Evolutionary conservation across 495 filamentous ascomycete species (phyloP), one percentile per base, ranked within the genome.

Genomic region (Penicillium coffeae): DNA sequence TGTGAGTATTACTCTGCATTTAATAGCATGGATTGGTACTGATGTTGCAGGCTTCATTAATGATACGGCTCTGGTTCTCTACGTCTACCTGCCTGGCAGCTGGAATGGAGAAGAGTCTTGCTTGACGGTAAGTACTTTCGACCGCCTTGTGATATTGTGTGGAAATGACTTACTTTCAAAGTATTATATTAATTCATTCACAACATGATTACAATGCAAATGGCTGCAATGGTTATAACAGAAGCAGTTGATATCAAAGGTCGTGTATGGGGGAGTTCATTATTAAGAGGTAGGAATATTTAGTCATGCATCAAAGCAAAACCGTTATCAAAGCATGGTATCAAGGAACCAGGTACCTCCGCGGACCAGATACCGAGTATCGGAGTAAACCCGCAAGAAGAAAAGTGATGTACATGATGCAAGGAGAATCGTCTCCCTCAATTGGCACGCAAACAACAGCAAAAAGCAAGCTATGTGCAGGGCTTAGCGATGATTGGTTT

Each of bases 1-100:
- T 96, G 91, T 78, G 47, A 66, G 76, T 75, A 33, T 40, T n/a
- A 6, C 36, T 14, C 14, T 32, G 1, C 7, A 8, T 15, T 32
- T 1, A 12, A 12, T 8, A 9, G 3, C n/a, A 1, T 36, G n/a
- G 3, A 6, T 16, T n/a, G n/a, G 19, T 20, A 14, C 20, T 44
- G 14, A 45, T 40, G 8, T 21, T 18, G 47, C 41, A 82, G 80
- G 78, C 51, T 83, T 86, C 46, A 74, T 80, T 45, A 70, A 85
- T 55, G 88, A 90, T n/a, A 86, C 86, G 62, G 92, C 90, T 0
- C 62, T 98, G 42, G 86, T 96, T 18, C 70, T 96, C 2, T 98
- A 98, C 59, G 93, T 98, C 16, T 98, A 92, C 62, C 73, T 96
- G 43, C 80, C 88, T 32, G 75, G 84, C 50, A 85, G 82, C 43